Percentiles rank a stretch among this genome's conserved stretches.
These are phyloP conservation scores for Alternaria sp. DNA, from an alignment of 2,329 filamentous ascomycete species.

Conservation along the genomic window DNA sequence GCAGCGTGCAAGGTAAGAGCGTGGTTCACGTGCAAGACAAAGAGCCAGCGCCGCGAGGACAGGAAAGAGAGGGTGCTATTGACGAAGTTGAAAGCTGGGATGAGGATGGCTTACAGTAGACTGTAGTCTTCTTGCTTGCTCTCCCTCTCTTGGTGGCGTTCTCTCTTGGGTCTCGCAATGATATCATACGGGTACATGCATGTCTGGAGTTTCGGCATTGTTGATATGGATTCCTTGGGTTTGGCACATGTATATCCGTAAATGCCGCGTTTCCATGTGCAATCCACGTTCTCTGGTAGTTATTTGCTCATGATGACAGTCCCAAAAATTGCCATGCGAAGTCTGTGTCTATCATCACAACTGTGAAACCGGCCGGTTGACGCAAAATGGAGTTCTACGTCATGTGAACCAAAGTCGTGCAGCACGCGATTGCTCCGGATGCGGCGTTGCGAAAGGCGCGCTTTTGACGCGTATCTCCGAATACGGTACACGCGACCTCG, in stretches of 20 bases:
- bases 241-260: slow-evolving; percentile 22
- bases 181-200: slow-evolving; percentile 17
- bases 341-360: not conserved
- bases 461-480: not conserved
- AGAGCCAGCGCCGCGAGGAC: slow-evolving; percentile 63
- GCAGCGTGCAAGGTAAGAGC: slow-evolving; percentile 75
- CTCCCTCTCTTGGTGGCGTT: slow-evolving; percentile 2
- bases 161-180: not conserved
- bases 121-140: not conserved
- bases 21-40: slow-evolving; percentile 85
- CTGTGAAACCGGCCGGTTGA: not conserved
- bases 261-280: slow-evolving; percentile 9
- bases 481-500: not conserved
- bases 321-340: not conserved
- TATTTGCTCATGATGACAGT: not conserved
- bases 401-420: not conserved
- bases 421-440: not conserved
- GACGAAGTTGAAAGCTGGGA: slow-evolving; percentile 92
- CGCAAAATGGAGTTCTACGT: not conserved
- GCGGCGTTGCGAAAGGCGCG: not conserved
- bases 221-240: slow-evolving; percentile 11
- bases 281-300: slow-evolving; percentile 1
- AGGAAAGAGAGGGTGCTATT: slow-evolving; percentile 75
- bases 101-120: slow-evolving; percentile 51
- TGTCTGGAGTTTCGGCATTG: slow-evolving; percentile 6